Evolutionary conservation across 139 green algal genomes (phyloP).

Genomic region (Limnomonas spitsbergensis): DNA sequence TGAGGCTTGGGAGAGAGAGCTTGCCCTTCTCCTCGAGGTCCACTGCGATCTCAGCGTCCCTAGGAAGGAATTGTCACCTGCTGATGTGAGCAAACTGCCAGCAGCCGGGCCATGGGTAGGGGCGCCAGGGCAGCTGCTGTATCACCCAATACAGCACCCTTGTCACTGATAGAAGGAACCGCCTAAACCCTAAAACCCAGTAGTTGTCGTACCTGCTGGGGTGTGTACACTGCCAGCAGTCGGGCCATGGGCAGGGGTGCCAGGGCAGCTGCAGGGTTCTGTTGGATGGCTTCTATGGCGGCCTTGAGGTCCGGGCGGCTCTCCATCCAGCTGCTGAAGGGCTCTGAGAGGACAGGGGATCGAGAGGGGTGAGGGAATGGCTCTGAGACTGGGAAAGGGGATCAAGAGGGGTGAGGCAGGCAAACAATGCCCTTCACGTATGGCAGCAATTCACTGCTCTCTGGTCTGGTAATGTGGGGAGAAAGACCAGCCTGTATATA

Average conservation of each 20-base stretch:
- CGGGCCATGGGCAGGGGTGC: constrained; percentile 58
- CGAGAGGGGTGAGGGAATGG: background rate
- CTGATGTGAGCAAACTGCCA: background rate
- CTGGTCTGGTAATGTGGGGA: too few relatives aligned
- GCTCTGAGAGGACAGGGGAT: background rate
- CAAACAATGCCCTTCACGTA: background rate
- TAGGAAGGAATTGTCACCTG: too few relatives aligned
- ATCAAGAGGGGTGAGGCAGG: background rate
- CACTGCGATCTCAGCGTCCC: too few relatives aligned
- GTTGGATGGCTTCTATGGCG: constrained; percentile 62
- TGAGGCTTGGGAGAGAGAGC: too few relatives aligned
- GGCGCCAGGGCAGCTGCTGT: constrained; percentile 70
- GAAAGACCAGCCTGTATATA: too few relatives aligned
- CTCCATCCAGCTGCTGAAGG: constrained; percentile 49
- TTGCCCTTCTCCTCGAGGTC: too few relatives aligned
- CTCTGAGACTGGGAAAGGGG: background rate
- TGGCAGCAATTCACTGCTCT: too few relatives aligned
- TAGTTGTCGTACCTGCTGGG: too few relatives aligned
- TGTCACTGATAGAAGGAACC: too few relatives aligned
- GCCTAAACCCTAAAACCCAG: too few relatives aligned
- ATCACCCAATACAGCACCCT: too few relatives aligned
- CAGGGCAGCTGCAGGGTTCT: constrained; percentile 74
- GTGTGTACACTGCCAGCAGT: constrained; percentile 24
- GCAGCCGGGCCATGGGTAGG: constrained; percentile 51
- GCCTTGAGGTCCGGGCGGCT: constrained; percentile 37